phyloP scores from a whole-genome alignment of 2,329 filamentous ascomycete genomes.

The Tolypocladium nubicola region DNA sequence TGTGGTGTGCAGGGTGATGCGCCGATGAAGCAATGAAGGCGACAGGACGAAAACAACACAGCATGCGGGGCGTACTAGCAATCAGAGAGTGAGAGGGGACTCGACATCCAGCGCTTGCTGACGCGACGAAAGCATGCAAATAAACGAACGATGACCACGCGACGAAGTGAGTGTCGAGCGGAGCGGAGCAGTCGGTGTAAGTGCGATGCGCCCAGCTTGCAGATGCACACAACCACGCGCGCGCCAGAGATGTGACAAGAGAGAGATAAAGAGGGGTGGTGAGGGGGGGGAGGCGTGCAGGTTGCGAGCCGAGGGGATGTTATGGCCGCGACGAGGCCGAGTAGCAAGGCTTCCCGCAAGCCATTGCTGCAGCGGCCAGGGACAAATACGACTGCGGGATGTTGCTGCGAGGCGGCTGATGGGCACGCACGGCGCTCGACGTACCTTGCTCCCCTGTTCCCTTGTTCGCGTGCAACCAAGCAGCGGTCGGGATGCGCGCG shows the following conservation, averaged over 20 bases:
- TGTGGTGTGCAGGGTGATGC: neutral
- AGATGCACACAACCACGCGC: neutral
- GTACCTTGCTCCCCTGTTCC: slow-evolving; percentile 1
- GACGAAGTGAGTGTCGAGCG: slow-evolving; percentile 1
- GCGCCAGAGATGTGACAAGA: neutral
- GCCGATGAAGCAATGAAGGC: neutral
- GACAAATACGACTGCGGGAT: neutral
- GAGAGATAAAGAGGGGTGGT: slow-evolving; percentile 5
- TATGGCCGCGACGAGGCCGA: neutral
- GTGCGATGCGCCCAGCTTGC: slow-evolving; percentile 4
- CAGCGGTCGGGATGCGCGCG: neutral
- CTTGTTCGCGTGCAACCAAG: neutral
- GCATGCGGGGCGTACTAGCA: too few species aligned
- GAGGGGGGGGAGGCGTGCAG: slow-evolving; percentile 1
- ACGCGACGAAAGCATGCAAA: neutral
- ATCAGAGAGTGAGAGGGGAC: neutral
- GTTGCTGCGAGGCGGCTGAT: slow-evolving; percentile 3
- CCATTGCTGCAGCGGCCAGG: slow-evolving; percentile 2
- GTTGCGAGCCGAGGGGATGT: slow-evolving; percentile 3
- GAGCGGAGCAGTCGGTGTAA: slow-evolving; percentile 15
- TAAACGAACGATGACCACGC: neutral
- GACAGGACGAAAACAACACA: neutral
- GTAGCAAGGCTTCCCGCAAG: neutral
- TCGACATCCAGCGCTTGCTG: slow-evolving; percentile 1
- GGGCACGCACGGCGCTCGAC: neutral